Base-by-base conservation (phyloP, 495 filamentous ascomycete genomes). In the Trichoderma orchidacearum region DNA sequence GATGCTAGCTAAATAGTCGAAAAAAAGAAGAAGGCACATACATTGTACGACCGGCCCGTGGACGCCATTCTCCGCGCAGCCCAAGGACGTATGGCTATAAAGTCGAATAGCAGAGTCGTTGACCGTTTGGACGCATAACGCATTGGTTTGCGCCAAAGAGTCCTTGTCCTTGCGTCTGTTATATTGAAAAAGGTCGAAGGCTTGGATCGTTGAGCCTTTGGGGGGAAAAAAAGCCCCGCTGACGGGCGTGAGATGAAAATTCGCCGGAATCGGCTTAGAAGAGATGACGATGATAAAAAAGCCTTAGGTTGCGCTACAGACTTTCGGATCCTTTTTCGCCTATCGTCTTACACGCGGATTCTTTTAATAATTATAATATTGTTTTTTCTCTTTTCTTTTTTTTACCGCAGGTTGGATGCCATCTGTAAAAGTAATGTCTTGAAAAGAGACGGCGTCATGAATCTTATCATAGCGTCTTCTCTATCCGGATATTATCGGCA, bases 1-100 rank as follows among this genome's bases (percentile, higher is more conserved):
- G 21, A 30, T 15, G 27, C 27, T n/a, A 18, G 4, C 0, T 7
- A 30, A 23, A 0, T 1, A 0, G 12, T 32, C 17, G 1, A 28
- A 1, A 7, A 11, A 18, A 30, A 4, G 21, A 29, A 11, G n/a
- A 13, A n/a, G 3, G 28, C 12, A 29, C 13, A 5, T 56, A 62
- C 63, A 58, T 61, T 66, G 58, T 66, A 65, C 9, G 59, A 59
- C 27, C 63, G 56, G 17, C 51, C 17, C 5, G 53, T 28, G 9
- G 59, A 54, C 50, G 63, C 55, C 64, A 55, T 55, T n/a, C 15
- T 53, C 18, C 51, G 51, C 30, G 28, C 25, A 30, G n/a, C 18
- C 21, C 2, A n/a, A 5, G 31, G 17, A 28, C 51, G 27, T 15
- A 18, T 3, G 27, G 51, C 51, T 53, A 53, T 53, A 17, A 31